Conservation (phyloP, 129 eudicot species). For the Saposhnikovia divaricata region DNA sequence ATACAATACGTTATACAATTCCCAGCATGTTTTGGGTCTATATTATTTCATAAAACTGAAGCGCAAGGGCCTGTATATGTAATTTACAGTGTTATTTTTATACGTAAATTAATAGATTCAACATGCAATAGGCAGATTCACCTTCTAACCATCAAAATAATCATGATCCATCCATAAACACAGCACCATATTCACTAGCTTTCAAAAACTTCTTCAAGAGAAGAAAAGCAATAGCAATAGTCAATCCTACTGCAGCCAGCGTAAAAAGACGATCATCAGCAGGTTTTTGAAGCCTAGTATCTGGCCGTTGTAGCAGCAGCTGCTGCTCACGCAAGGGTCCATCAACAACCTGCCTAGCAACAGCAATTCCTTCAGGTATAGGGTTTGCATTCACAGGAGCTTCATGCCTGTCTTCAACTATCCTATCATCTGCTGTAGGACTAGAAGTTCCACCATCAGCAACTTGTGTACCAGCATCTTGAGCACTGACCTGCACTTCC, state of each 20-base stretch:
- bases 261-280: slow-evolving; percentile 89
- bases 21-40: not conserved
- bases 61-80: not conserved
- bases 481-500: slow-evolving; percentile 10
- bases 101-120: not conserved
- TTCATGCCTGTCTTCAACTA: slow-evolving; percentile 42
- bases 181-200: slow-evolving; percentile 68
- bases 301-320: slow-evolving; percentile 20
- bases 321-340: slow-evolving; percentile 26
- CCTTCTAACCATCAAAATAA: not conserved
- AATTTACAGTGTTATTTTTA: not conserved
- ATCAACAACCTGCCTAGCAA: slow-evolving; percentile 25
- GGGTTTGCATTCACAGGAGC: slow-evolving; percentile 25
- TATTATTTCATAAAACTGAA: not conserved
- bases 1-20: not conserved
- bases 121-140: not conserved
- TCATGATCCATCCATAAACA: slow-evolving; percentile 76
- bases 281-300: slow-evolving; percentile 39
- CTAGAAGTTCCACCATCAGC: slow-evolving; percentile 24
- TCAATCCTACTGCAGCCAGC: slow-evolving; percentile 80
- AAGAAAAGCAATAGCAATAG: slow-evolving; percentile 67
- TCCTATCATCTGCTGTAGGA: slow-evolving; percentile 18
- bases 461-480: slow-evolving; percentile 19
- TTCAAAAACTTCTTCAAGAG: slow-evolving; percentile 79
- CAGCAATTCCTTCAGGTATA: slow-evolving; percentile 19